Evolutionary conservation across 306 rosid genomes (phyloP).

Genomic region (Vigna angularis): DNA sequence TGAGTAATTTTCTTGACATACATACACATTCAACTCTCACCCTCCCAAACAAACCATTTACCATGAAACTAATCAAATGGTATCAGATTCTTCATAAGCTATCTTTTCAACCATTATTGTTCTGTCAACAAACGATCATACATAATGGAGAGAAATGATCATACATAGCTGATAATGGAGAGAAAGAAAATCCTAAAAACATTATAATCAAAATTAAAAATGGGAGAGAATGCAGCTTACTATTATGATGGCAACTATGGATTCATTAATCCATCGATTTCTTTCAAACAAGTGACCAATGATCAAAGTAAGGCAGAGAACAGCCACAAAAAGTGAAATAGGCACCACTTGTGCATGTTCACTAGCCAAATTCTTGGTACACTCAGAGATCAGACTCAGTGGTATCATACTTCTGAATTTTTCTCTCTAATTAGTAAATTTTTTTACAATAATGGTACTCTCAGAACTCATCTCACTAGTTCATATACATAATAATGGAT

Average conservation of each 20-base stretch:
- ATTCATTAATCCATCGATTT: constrained; percentile 88
- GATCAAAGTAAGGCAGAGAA: constrained; percentile 75
- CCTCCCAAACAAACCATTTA: background rate
- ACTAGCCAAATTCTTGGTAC: constrained; percentile 47
- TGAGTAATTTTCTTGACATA: background rate
- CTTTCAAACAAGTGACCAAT: constrained; percentile 81
- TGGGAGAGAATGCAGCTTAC: constrained; percentile 44
- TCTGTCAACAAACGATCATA: background rate
- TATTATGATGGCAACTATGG: constrained; percentile 80
- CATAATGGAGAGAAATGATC: background rate
- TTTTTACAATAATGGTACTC: background rate
- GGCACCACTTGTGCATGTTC: constrained; percentile 76
- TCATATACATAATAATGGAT: background rate
- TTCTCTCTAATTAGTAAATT: background rate
- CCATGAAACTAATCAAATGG: background rate
- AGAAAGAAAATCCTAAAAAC: background rate
- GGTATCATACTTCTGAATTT: background rate
- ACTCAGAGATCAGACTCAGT: constrained; percentile 29
- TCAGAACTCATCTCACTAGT: background rate
- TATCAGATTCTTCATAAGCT: background rate
- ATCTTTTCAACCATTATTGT: background rate
- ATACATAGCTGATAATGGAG: background rate
- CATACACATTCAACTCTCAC: background rate
- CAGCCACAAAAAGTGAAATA: constrained; percentile 72
- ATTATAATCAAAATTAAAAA: background rate